A percentile compares a stretch with the other conserved stretches of the same genome.
These are phyloP conservation scores for Casuarina cunninghamiana DNA, from an alignment of 306 rosid genomes.

Conservation along the genomic window DNA sequence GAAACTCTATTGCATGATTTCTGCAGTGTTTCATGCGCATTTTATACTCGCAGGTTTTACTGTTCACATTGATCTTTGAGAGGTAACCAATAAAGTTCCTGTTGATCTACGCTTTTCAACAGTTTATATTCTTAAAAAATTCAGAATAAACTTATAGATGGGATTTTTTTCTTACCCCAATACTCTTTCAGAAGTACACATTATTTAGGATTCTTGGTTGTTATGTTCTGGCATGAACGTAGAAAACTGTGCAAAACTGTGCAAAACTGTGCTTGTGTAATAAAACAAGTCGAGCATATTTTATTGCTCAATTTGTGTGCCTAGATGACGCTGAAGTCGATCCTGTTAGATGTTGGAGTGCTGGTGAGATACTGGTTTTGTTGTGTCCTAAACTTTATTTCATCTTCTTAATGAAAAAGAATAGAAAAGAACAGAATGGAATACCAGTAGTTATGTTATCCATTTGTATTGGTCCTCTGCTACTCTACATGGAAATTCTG, in stretches of 20 bases:
- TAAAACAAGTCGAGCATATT: not conserved
- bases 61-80: not conserved
- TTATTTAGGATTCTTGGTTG: not conserved
- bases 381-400: no score
- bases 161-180: not conserved
- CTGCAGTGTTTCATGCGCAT: not conserved
- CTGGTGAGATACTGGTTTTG: not conserved
- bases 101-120: not conserved
- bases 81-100: not conserved
- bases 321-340: not conserved
- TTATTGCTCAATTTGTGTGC: not conserved
- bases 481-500: not conserved
- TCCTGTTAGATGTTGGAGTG: not conserved
- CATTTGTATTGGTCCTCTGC: no score
- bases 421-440: not conserved
- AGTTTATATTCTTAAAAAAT: not conserved
- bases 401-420: no score
- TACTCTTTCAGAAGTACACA: not conserved
- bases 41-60: not conserved
- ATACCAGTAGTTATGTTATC: not conserved
- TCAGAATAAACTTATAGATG: not conserved
- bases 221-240: not conserved
- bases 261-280: not conserved
- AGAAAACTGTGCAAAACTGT: not conserved
- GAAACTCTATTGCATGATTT: conserved; percentile 23